Base-by-base conservation (phyloP, 306 rosid species). In the Phaseolus lunatus region DNA sequence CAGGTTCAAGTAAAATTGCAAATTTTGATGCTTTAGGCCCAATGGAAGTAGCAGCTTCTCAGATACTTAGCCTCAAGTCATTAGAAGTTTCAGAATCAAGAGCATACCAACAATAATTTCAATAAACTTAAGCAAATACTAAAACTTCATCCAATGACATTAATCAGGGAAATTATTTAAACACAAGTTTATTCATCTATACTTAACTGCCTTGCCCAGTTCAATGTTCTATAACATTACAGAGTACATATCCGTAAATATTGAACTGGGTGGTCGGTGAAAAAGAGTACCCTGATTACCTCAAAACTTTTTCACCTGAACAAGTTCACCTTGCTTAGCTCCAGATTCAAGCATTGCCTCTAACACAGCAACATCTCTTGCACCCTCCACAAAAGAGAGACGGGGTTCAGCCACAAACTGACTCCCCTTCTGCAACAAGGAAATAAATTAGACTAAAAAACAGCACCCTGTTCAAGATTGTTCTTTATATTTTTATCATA, bases 281-380 rank as follows among this genome's bases (percentile, higher is more conserved):
- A 49, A 73, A 66, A 9, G 61, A 66, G 61, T 68, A 72, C 77
- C 52, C 67, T 39, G 72, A 16, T 54, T 62, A 73, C 64, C 77
- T 89, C 82, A 94, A 84, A 90, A 94, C 71, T 78, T 89, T 56
- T 90, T 94, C 69, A 94, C 96, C 2, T 69, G 81, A 83, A 90
- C 93, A 56, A 78, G 81, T 39, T 89, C 92, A 10, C 98, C 97
- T 65, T 89, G 79, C 84, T 72, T 89, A 29, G 86, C 19, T 81
- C 98, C 98, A 0, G 98, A 94, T 69, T 92, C 98, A 79, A 92
- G 92, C 97, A 92, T 92, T 72, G 98, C 98, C 80, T 87, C 96
- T 26, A 92, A 88, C 74, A 94, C 86, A 31, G 96, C 97, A 80
- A 94, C 97, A 78, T 94, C 97, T 83, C 95, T 88, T 18, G 97